Base-by-base conservation (phyloP, 1,139 yeast genomes). In the Diutina ranongensis region DNA sequence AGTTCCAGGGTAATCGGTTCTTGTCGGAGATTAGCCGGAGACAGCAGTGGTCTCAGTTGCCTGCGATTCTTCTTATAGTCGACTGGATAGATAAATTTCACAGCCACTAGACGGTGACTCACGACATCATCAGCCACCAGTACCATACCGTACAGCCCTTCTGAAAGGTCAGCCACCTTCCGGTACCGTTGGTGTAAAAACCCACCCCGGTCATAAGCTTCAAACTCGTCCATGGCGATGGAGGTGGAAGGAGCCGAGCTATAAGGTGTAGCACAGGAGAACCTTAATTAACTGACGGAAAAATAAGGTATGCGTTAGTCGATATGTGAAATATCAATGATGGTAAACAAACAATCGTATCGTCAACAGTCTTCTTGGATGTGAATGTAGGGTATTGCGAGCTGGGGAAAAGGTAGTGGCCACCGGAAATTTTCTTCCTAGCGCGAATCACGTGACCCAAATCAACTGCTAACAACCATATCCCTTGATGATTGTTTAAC, bases 61-160 rank as follows among this genome's bases (percentile, higher is more conserved):
- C 10, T 5, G 4, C 13, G 15, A 12, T n/a, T 15, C 47, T 61
- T 61, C 50, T 67, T 63, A 50, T 57, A 69, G 50, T 66, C 68
- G 45, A 72, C 57, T 0, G 78, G 78, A 47, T 74, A 74, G 50
- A 88, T 83, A 59, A 85, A 86, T 63, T 89, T 89, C 51, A 89
- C 80, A 3, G 97, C 97, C 31, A 84, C 95, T 47, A 84, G 63
- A 46, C 70, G 65, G 52, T 75, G 67, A 45, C 68, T 63, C 27
- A 66, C 58, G 4, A 74, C 67, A 60, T 89, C 96, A 56, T 79
- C 80, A 5, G 96, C 97, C 32, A 89, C 72, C 1, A 95, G 81
- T 9, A 89, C 97, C 46, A 84, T 75, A 41, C 97, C 97, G 61
- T 87, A 89, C 0, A 97, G 87, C 34, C 97, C 97, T 61, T 86